Percentiles rank a stretch among this genome's conserved stretches.
Evolutionary conservation across 2,329 filamentous ascomycete species (phyloP).

Genomic region (Ophiostoma fasciatum): DNA sequence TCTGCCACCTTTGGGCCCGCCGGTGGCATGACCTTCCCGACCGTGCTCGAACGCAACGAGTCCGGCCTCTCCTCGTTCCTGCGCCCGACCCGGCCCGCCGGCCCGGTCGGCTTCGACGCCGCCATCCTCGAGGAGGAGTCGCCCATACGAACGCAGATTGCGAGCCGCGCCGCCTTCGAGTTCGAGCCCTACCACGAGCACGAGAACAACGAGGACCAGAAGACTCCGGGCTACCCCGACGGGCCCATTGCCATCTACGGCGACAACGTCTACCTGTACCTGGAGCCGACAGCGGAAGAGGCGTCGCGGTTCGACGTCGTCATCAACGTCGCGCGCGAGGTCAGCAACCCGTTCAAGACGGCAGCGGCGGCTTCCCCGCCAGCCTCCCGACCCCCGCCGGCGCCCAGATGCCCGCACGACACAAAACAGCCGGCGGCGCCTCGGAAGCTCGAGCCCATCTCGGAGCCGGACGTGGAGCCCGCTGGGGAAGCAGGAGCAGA

Average conservation of each 20-base stretch:
- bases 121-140: conserved; percentile 41
- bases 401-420: too few relatives aligned
- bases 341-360: conserved; percentile 55
- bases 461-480: conserved; percentile 29
- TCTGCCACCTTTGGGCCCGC: conserved; percentile 44
- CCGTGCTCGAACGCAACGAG: conserved; percentile 43
- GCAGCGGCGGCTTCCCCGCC: background rate
- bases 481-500: too few relatives aligned
- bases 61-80: conserved; percentile 44
- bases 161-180: conserved; percentile 42
- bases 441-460: conserved; percentile 2
- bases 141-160: conserved; percentile 45
- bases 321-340: conserved; percentile 73
- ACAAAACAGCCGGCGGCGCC: conserved; percentile 6
- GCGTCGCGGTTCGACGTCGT: conserved; percentile 67
- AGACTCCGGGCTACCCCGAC: conserved; percentile 68
- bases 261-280: conserved; percentile 62
- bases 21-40: conserved; percentile 50
- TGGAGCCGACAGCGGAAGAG: conserved; percentile 66
- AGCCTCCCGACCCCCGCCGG: too few relatives aligned
- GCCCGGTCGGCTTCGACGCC: conserved; percentile 20
- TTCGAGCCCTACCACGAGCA: conserved; percentile 48
- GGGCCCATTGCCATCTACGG: conserved; percentile 72
- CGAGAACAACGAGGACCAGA: conserved; percentile 64
- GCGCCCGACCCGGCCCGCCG: conserved; percentile 32